Evolutionary conservation across 106 monocot species (phyloP), one percentile per base, ranked within the genome.

Genomic region (Apostasia ramifera): DNA sequence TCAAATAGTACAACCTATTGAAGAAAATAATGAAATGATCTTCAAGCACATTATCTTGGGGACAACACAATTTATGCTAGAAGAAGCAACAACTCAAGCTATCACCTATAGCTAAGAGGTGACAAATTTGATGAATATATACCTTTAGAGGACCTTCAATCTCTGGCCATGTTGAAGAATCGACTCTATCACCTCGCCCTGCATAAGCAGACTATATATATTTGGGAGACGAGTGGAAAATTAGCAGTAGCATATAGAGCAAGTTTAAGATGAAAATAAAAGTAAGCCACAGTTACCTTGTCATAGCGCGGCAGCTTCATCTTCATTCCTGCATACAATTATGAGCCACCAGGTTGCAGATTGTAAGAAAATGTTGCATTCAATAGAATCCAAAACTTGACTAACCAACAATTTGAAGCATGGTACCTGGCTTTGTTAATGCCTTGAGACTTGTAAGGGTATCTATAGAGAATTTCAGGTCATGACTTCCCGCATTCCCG

Each of bases 401-500:
- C 8, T 37, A 55, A 7, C 46, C 40, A 66, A 50, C 42, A 68
- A 55, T 40, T 45, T 9, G 40, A 48, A 63, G 59, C 49, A 54
- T 6, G 39, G 53, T 81, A 92, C 97, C 86, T 87, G 82, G 53
- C 73, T 98, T 81, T 66, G 92, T 92, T 57, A 92, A 55, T 62
- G 83, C 80, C 42, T 38, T 83, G 55, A 98, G 67, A 49, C 72
- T 62, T 55, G 84, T 69, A 5, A 98, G 81, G 1, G 89, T 98
- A 3, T 92, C 83, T 61, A 98, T 46, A 47, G 89, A 90, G 73
- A 98, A 85, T 53, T 67, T 80, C 67, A 98, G 76, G 67, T 98
- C 97, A 71, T 98, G 97, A 73, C 89, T 98, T 81, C 97, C 97
- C 5, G 97, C 97, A 81, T 98, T 98, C 41, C 97, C 97, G 59